phyloP scores from a whole-genome alignment of 1,284 basidiomycete genomes.

The Earliella scabrosa region DNA sequence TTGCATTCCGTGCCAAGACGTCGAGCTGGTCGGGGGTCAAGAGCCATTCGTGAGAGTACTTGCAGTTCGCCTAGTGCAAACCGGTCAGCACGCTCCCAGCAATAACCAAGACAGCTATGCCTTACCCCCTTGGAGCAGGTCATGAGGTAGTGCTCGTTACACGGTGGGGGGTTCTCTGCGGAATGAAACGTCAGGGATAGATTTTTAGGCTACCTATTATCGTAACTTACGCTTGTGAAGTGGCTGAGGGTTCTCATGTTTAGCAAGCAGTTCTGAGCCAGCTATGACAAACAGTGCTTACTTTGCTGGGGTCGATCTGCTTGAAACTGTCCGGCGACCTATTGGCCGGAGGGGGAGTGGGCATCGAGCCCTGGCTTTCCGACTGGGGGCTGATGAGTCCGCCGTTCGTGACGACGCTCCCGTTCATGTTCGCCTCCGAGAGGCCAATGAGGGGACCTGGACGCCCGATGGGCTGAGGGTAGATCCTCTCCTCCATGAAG shows the following conservation, averaged over 20 bases:
- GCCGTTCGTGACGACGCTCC: constrained; percentile 33
- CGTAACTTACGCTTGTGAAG: constrained; percentile 41
- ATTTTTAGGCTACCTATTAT: neutral
- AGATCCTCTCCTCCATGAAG: constrained; percentile 57
- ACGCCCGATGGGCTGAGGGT: constrained; percentile 40
- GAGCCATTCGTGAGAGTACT: constrained; percentile 79
- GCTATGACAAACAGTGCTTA: constrained; percentile 8
- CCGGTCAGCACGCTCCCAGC: neutral
- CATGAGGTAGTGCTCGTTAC: constrained; percentile 82
- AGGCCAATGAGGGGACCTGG: constrained; percentile 41
- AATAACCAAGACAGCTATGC: constrained; percentile 23
- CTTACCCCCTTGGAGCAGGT: constrained; percentile 75
- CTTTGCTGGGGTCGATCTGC: constrained; percentile 38
- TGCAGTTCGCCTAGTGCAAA: constrained; percentile 61
- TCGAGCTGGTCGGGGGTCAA: constrained; percentile 70
- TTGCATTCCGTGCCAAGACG: constrained; percentile 69
- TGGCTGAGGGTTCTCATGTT: constrained; percentile 30
- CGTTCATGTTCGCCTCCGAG: constrained; percentile 16
- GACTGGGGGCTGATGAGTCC: constrained; percentile 40
- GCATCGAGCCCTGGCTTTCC: constrained; percentile 30
- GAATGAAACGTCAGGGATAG: constrained; percentile 18
- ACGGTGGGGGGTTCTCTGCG: constrained; percentile 74
- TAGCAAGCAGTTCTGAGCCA: neutral
- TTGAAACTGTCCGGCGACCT: constrained; percentile 14
- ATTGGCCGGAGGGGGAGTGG: constrained; percentile 21